phyloP scores from a whole-genome alignment of 106 monocot species.

The Xerophyta viscosa region DNA sequence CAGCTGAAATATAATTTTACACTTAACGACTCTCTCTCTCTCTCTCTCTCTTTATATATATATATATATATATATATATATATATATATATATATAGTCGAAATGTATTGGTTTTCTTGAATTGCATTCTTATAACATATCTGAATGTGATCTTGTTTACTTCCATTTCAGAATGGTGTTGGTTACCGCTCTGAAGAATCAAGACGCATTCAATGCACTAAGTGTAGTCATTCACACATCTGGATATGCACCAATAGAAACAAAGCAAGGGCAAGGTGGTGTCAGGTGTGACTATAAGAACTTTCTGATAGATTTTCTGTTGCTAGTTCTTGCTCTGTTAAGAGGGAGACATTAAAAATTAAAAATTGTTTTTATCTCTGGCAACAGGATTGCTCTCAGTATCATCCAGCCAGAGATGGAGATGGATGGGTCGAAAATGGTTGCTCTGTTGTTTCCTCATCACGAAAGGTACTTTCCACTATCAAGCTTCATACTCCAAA shows the following conservation, averaged over 20 bases:
- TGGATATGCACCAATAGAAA: conserved; percentile 89
- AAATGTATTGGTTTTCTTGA: too few species aligned
- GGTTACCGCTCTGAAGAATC: conserved; percentile 92
- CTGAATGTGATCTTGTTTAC: neutral
- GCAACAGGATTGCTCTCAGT: conserved; percentile 64
- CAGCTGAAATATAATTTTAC: too few species aligned
- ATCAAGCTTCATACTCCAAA: too few species aligned
- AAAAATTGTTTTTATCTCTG: too few species aligned
- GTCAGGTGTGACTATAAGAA: conserved; percentile 53
- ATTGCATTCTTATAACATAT: too few species aligned
- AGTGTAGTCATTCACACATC: conserved; percentile 81
- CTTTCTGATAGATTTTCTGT: neutral
- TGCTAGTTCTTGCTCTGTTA: too few species aligned
- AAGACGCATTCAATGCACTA: conserved; percentile 93
- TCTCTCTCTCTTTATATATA: too few species aligned
- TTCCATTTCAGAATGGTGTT: conserved; percentile 32
- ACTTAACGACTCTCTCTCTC: too few species aligned
- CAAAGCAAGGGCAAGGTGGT: conserved; percentile 87
- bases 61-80: too few species aligned
- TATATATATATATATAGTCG: too few species aligned
- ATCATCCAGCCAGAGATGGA: conserved; percentile 89
- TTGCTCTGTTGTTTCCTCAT: conserved; percentile 21
- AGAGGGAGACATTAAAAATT: too few species aligned
- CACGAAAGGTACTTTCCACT: conserved; percentile 60
- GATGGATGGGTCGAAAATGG: conserved; percentile 96